Conservation (phyloP, 139 green algal species). For the Asterochloris sp. region DNA sequence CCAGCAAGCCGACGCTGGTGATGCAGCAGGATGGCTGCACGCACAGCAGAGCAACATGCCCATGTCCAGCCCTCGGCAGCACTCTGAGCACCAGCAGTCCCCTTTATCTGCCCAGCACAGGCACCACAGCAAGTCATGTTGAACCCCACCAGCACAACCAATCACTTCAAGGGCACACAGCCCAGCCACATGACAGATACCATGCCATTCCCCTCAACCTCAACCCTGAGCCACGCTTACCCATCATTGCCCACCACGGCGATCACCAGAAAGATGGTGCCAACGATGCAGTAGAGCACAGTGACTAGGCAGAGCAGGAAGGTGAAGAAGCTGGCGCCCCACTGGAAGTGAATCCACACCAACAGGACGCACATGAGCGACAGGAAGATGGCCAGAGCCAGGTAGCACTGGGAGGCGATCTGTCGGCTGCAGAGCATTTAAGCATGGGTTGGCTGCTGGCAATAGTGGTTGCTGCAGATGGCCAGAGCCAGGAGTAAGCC, state of each 20-base stretch:
- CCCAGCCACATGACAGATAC: no score
- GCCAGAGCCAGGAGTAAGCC: no score
- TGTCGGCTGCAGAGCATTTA: not conserved
- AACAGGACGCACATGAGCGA: conserved; percentile 6
- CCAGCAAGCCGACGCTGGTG: no score
- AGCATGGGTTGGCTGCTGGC: not conserved
- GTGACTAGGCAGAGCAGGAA: conserved; percentile 6
- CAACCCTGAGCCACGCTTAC: not conserved
- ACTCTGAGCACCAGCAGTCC: no score
- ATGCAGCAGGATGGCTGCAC: no score
- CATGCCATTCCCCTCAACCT: no score
- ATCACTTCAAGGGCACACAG: no score
- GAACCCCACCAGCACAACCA: no score
- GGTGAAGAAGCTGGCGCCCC: conserved; percentile 16
- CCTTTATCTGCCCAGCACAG: no score
- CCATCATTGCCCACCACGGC: conserved; percentile 11
- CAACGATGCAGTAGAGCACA: conserved; percentile 16
- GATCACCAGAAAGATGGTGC: conserved; percentile 10
- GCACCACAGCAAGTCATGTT: no score
- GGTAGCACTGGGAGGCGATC: conserved; percentile 5
- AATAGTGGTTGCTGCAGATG: not conserved
- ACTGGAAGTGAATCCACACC: conserved; percentile 12
- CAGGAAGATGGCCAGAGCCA: not conserved
- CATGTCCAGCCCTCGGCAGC: no score
- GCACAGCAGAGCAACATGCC: no score